These are phyloP conservation scores for Ophiostoma populinum DNA, from an alignment of 2,329 filamentous ascomycete genomes.

Conservation along the genomic window DNA sequence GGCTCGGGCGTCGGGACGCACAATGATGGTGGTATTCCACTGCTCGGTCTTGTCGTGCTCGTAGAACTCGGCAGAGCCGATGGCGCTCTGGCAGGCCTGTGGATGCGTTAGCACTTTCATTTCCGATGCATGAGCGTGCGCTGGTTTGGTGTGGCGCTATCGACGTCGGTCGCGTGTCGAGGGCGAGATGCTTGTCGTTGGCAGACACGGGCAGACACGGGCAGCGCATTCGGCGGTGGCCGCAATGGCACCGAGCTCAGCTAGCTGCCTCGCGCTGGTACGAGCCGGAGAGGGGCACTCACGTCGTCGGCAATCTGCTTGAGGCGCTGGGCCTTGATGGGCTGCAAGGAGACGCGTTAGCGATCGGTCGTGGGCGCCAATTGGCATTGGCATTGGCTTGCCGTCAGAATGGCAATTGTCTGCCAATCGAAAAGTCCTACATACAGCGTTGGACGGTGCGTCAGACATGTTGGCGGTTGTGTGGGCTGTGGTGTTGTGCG, in stretches of 20 bases:
- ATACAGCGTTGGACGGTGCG: constrained; percentile 6
- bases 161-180: too few relatives aligned
- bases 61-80: constrained; percentile 62
- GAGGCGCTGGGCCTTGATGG: constrained; percentile 57
- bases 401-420: neutral
- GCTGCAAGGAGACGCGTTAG: constrained; percentile 27
- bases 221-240: too few relatives aligned
- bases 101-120: too few relatives aligned
- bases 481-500: too few relatives aligned
- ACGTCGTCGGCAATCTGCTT: constrained; percentile 78
- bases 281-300: constrained; percentile 20
- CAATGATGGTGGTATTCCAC: constrained; percentile 91
- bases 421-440: neutral
- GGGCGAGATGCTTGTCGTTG: too few relatives aligned
- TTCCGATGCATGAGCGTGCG: too few relatives aligned
- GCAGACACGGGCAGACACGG: too few relatives aligned
- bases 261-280: neutral
- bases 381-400: too few relatives aligned
- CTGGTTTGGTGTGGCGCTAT: too few relatives aligned
- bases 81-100: constrained; percentile 67
- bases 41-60: constrained; percentile 68
- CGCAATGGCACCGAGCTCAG: neutral
- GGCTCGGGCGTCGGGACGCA: constrained; percentile 31
- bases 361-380: too few relatives aligned
- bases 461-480: constrained; percentile 7